Percentiles rank a stretch among this genome's conserved stretches.
Conservation (phyloP, 768 basidiomycete species). For the Hygrophorus russula region DNA sequence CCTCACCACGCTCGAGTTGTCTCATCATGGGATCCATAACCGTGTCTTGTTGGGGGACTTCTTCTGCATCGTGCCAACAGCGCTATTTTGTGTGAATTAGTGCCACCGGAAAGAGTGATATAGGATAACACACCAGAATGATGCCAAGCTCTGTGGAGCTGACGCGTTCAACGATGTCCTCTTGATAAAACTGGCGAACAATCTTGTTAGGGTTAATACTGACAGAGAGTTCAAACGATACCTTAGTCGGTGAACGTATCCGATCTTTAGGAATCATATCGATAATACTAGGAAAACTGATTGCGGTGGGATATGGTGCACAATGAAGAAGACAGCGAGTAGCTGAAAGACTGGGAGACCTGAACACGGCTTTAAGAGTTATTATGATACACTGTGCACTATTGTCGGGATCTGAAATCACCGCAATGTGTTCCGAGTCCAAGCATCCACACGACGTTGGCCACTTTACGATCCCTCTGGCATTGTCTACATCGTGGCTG, state of each 20-base stretch:
- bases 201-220: not conserved
- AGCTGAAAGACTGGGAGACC: not conserved
- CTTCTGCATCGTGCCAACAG: constrained; percentile 85
- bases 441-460: no score
- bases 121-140: constrained; percentile 42
- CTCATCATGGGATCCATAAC: constrained; percentile 63
- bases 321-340: not conserved
- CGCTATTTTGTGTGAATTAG: constrained; percentile 33
- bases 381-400: no score
- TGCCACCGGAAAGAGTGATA: not conserved
- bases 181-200: constrained; percentile 44
- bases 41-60: constrained; percentile 33
- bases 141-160: constrained; percentile 38
- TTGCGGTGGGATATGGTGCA: not conserved
- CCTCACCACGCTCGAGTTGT: constrained; percentile 66
- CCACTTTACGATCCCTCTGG: no score
- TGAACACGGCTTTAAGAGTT: no score
- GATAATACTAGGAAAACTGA: not conserved
- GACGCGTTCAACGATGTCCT: constrained; percentile 50
- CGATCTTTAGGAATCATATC: constrained; percentile 9
- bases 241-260: constrained; percentile 11
- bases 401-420: no score
- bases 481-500: no score
- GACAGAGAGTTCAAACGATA: constrained; percentile 1
- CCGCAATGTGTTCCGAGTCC: no score